These are phyloP conservation scores for Multifurca ochricompacta DNA, from an alignment of 768 basidiomycete genomes.

Conservation along the genomic window DNA sequence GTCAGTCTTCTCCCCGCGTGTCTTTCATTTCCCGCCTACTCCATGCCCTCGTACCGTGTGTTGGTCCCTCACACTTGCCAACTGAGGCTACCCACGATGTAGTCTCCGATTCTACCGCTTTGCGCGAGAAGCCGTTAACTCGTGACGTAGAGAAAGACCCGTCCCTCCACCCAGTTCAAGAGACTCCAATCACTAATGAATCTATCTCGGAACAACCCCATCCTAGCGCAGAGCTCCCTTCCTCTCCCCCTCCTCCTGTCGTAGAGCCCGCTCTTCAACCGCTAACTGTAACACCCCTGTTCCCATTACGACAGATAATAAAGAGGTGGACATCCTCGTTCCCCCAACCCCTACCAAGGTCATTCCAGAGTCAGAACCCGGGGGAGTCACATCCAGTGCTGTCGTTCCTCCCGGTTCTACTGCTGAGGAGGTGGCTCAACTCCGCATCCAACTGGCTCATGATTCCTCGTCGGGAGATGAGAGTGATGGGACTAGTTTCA, in stretches of 20 bases:
- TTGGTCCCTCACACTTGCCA: slow-evolving; percentile 42
- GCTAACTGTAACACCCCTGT: slow-evolving; percentile 23
- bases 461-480: slow-evolving; percentile 41
- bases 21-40: slow-evolving; percentile 56
- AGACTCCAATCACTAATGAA: slow-evolving; percentile 21
- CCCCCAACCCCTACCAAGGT: slow-evolving; percentile 46
- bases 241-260: not conserved
- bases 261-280: slow-evolving; percentile 20
- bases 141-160: slow-evolving; percentile 23
- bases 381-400: slow-evolving; percentile 83
- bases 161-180: slow-evolving; percentile 18
- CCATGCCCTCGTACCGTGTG: slow-evolving; percentile 57
- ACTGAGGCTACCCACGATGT: slow-evolving; percentile 35
- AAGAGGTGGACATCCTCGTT: slow-evolving; percentile 30
- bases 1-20: slow-evolving; percentile 34
- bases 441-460: slow-evolving; percentile 29
- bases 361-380: slow-evolving; percentile 66
- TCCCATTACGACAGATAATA: slow-evolving; percentile 29
- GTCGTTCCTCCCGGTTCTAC: slow-evolving; percentile 88
- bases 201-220: slow-evolving; percentile 18
- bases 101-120: slow-evolving; percentile 21
- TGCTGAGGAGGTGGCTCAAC: slow-evolving; percentile 33
- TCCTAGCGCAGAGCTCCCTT: slow-evolving; percentile 1
- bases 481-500: slow-evolving; percentile 57
- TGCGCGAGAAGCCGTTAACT: slow-evolving; percentile 26